Evolutionary conservation across 129 eudicot genomes (phyloP).

Genomic region (Scalesia atractyloides): DNA sequence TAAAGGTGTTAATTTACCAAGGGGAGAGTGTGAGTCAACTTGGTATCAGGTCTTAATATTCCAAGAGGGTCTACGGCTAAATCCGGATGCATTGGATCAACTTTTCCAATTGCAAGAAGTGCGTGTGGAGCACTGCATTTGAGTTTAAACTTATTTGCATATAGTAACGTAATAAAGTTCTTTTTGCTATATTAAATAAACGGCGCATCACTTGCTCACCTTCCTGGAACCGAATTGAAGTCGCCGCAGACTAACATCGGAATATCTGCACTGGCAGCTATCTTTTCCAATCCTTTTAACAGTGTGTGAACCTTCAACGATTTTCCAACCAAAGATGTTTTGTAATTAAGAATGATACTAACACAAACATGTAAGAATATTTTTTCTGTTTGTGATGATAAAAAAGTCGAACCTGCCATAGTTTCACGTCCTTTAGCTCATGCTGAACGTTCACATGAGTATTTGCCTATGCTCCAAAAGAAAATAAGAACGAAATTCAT

Average conservation of each 20-base stretch:
- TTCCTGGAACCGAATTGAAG: constrained; percentile 56
- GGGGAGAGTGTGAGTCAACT: constrained; percentile 72
- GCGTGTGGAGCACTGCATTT: constrained; percentile 78
- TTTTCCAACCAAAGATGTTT: constrained; percentile 8
- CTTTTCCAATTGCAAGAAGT: constrained; percentile 85
- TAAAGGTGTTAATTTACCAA: constrained; percentile 47
- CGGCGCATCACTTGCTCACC: constrained; percentile 22
- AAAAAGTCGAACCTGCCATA: constrained; percentile 75
- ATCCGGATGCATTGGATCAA: constrained; percentile 79
- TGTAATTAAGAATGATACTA: constrained; percentile 1
- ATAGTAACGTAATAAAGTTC: constrained; percentile 2
- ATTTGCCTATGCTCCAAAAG: constrained; percentile 58
- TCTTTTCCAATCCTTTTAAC: constrained; percentile 56
- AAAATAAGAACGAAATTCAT: constrained; percentile 3
- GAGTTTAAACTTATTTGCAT: constrained; percentile 3
- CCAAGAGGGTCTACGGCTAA: constrained; percentile 74
- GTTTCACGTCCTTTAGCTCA: constrained; percentile 92
- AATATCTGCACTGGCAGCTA: constrained; percentile 57
- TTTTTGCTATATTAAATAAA: neutral
- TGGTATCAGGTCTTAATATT: constrained; percentile 58
- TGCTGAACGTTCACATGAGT: constrained; percentile 91
- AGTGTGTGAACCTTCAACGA: constrained; percentile 51
- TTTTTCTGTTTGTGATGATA: neutral
- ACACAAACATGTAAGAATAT: neutral
- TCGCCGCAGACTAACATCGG: constrained; percentile 62